Conservation (phyloP, 2,329 filamentous ascomycete species). For the Nigrograna mackinnonii region DNA sequence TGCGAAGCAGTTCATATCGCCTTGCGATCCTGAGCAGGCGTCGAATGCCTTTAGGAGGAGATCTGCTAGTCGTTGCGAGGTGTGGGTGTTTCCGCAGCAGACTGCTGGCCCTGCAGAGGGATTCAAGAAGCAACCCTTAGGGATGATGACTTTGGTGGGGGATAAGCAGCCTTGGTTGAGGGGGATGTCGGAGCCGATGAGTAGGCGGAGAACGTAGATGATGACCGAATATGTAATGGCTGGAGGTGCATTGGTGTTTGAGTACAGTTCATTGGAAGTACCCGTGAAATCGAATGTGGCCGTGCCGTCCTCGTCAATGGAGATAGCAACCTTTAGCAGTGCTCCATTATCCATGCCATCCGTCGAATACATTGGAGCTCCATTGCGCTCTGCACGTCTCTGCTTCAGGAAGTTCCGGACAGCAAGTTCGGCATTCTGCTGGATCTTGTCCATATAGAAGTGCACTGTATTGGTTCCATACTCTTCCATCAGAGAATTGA, state of each 20-base stretch:
- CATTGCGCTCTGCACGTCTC: slow-evolving; percentile 12
- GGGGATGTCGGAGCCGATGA: slow-evolving; percentile 35
- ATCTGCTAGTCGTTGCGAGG: slow-evolving; percentile 35
- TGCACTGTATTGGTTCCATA: not conserved
- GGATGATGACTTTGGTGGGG: slow-evolving; percentile 26
- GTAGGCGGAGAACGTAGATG: slow-evolving; percentile 28
- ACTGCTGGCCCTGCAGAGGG: slow-evolving; percentile 29
- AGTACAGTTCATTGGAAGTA: slow-evolving; percentile 38
- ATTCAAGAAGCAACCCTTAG: slow-evolving; percentile 29
- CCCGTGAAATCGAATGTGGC: slow-evolving; percentile 47
- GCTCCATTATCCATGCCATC: slow-evolving; percentile 50
- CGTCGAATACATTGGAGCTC: slow-evolving; percentile 21
- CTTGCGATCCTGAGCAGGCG: slow-evolving; percentile 31
- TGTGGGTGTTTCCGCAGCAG: slow-evolving; percentile 30
- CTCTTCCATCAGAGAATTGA: not conserved
- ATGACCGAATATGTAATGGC: slow-evolving; percentile 40
- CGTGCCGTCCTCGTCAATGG: slow-evolving; percentile 33
- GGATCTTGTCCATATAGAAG: not conserved
- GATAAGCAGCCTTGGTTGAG: slow-evolving; percentile 38
- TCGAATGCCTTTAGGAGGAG: slow-evolving; percentile 35
- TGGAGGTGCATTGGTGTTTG: slow-evolving; percentile 41
- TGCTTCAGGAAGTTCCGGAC: slow-evolving; percentile 24
- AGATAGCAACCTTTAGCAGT: slow-evolving; percentile 35
- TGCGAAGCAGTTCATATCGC: slow-evolving; percentile 34
- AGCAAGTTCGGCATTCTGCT: not conserved